phyloP scores from a whole-genome alignment of 2,329 filamentous ascomycete genomes.

The Hypoxylon sp. region DNA sequence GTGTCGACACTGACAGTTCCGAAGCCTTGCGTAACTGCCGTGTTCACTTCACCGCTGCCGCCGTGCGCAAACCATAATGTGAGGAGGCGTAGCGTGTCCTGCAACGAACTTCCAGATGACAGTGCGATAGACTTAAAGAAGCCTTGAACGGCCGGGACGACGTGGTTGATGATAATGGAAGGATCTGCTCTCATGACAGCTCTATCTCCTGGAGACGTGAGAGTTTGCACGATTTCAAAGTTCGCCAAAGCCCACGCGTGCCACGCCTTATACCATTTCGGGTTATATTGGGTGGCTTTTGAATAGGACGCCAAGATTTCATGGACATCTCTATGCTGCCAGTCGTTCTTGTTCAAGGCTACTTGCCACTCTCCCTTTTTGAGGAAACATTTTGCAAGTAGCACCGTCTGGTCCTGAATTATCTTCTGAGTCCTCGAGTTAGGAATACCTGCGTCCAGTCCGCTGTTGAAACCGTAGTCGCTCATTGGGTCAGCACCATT shows the following conservation, averaged over 20 bases:
- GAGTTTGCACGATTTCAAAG: conserved; percentile 93
- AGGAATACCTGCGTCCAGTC: conserved; percentile 58
- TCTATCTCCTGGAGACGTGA: conserved; percentile 74
- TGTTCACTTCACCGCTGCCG: conserved; percentile 86
- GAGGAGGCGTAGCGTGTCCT: conserved; percentile 91
- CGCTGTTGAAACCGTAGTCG: conserved; percentile 65
- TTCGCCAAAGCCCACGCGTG: conserved; percentile 98
- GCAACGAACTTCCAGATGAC: conserved; percentile 90
- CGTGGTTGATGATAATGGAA: conserved; percentile 82
- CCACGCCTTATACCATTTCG: conserved; percentile 98
- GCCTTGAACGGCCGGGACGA: conserved; percentile 92
- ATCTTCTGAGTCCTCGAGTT: conserved; percentile 64
- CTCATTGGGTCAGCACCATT: conserved; percentile 59
- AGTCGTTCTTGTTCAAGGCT: conserved; percentile 84
- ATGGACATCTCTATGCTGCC: conserved; percentile 86
- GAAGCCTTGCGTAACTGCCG: conserved; percentile 90
- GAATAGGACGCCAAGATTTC: conserved; percentile 93
- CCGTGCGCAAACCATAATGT: conserved; percentile 98
- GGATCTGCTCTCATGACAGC: conserved; percentile 64
- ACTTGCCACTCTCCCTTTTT: conserved; percentile 98
- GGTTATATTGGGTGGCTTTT: conserved; percentile 92
- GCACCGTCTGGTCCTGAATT: conserved; percentile 70
- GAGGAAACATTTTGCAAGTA: conserved; percentile 95
- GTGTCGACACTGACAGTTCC: conserved; percentile 94
- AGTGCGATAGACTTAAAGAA: conserved; percentile 98